phyloP scores from a whole-genome alignment of 2,329 filamentous ascomycete species.

The Torrubiellomyces zombiae region DNA sequence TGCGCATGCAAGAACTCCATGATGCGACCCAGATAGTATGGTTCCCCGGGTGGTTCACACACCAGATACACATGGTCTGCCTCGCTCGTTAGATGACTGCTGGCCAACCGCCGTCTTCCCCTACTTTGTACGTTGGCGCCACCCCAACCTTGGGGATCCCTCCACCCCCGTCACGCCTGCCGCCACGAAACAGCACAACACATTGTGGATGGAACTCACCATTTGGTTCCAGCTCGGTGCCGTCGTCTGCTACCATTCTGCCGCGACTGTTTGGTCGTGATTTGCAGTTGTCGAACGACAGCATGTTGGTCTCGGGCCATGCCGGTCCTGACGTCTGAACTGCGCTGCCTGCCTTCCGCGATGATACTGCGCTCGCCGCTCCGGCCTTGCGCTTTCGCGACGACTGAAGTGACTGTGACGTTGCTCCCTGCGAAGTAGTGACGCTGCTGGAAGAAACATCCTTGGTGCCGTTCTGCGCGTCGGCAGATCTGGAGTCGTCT shows the following conservation, averaged over 20 bases:
- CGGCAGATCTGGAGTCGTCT: conserved; percentile 21
- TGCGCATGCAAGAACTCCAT: conserved; percentile 91
- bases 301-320: conserved; percentile 61
- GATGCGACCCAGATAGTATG: conserved; percentile 91
- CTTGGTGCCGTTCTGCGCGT: conserved; percentile 20
- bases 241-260: conserved; percentile 77
- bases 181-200: conserved; percentile 3
- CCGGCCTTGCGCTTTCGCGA: conserved; percentile 80
- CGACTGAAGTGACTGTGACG: conserved; percentile 29
- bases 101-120: neutral
- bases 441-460: conserved; percentile 12
- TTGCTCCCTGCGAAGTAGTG: conserved; percentile 24
- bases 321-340: conserved; percentile 22
- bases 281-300: conserved; percentile 64
- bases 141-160: too few relatives aligned
- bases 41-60: conserved; percentile 92
- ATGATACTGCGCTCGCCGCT: conserved; percentile 9
- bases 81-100: conserved; percentile 4
- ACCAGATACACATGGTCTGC: conserved; percentile 79
- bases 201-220: conserved; percentile 53
- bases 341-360: conserved; percentile 11
- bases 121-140: neutral
- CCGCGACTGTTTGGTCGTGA: conserved; percentile 51
- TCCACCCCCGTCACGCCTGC: neutral
- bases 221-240: conserved; percentile 66